Evolutionary conservation across 1,139 yeast species (phyloP).

Genomic region (Geotrichum restrictum): DNA sequence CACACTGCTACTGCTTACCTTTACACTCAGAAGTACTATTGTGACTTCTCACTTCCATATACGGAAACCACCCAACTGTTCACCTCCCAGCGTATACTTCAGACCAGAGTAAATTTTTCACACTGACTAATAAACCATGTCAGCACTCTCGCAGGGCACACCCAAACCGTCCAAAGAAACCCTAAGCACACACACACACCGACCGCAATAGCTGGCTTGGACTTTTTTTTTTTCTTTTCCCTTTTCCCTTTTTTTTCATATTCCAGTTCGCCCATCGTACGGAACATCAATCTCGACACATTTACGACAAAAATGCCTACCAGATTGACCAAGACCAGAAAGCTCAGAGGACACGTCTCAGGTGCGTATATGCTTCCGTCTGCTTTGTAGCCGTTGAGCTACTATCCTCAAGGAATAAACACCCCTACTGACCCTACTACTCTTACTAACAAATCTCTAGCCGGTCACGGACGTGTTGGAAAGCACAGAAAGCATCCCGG

Average conservation of each 20-base stretch:
- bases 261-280: conserved; percentile 9
- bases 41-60: too few species aligned
- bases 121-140: background rate
- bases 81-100: too few species aligned
- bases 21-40: too few species aligned
- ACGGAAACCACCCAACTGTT: too few species aligned
- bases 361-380: conserved; percentile 47
- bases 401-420: too few species aligned
- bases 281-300: conserved; percentile 18
- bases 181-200: background rate
- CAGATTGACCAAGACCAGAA: conserved; percentile 99
- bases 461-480: conserved; percentile 99
- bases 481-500: conserved; percentile 99
- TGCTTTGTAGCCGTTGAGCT: too few species aligned
- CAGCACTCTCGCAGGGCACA: too few species aligned
- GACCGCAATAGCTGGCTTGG: too few species aligned
- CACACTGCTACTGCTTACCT: too few species aligned
- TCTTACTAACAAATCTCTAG: conserved; percentile 44
- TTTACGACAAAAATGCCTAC: conserved; percentile 46
- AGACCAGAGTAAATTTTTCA: background rate
- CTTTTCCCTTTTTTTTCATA: background rate
- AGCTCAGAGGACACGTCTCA: conserved; percentile 99
- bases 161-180: too few species aligned
- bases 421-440: background rate
- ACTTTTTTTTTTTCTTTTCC: background rate